Evolutionary conservation across 2,329 filamentous ascomycete species (phyloP), one percentile per base, ranked within the genome.

Genomic region (Aspergillus aculeatus): DNA sequence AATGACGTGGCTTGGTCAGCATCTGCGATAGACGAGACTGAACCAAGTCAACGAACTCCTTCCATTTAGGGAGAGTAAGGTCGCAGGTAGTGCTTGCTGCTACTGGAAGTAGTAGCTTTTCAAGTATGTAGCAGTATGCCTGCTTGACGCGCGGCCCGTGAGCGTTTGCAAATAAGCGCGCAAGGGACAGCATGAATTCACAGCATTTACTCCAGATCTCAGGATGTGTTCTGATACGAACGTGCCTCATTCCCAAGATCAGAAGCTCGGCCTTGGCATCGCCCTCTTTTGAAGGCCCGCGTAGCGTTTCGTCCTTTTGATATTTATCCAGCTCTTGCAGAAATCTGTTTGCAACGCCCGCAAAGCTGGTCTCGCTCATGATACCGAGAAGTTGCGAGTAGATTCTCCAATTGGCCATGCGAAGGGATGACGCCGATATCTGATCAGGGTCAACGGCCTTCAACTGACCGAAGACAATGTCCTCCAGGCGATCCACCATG

Each of bases 401-500:
- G 2, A 99, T 87, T 60, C 91, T 90, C 94, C 94, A 99, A 69
- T 99, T 99, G 14, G 95, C 91, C 76, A 95, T 87, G 65, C 92
- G 92, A 24, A 98, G 81, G 0, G 91, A 88, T 0, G 92, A 96
- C 3, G 73, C 73, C 11, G 76, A 71, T 9, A 88, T 82, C 69
- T 93, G 87, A 7, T 96, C 92, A 0, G 90, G 87, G 62, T 98
- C 93, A 7, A 92, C 89, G 50, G 89, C 90, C 71, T 93, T 96
- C 10, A 99, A 82, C 74, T 98, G 95, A n/a, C 89, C 89, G 74
- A 98, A 99, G 57, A 99, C 96, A 61, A 99, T 96, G 64, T 89
- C 91, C 73, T 98, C 94, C 4, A 99, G 82, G 66, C 96, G 94
- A 62, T 95, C 91, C 61, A 96, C 93, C 86, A 97, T 96, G 67